Base-by-base conservation (phyloP, 164 flowering plant genomes). In the Aristolochia californica region DNA sequence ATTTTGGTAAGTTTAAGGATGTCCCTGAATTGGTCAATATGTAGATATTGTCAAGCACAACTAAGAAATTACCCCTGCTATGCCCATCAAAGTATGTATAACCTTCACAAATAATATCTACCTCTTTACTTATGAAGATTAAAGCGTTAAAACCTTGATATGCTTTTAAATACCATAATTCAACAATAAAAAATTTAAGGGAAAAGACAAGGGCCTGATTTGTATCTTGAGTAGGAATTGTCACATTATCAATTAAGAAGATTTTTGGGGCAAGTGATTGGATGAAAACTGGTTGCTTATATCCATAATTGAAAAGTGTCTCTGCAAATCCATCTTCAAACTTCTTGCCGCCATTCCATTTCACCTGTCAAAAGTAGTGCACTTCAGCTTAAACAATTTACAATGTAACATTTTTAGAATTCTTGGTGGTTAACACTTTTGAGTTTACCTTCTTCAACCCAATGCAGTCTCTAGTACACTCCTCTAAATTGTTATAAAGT, bases 191-290 rank as follows among this genome's bases (percentile, higher is more conserved):
- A 22, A 48, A 13, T 28, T 14, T 7, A 50, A 18, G 56, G 38
- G 45, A 12, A 26, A 56, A 63, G 58, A 52, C 52, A 64, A 28
- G 49, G 61, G 90, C 99, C 99, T 90, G 96, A 68, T 87, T 84
- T 48, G 97, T 90, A 69, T 90, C 99, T 62, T 85, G 83, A 43
- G 96, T 90, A 61, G 77, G 86, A 0, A 78, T 53, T 5, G 72
- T 77, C 16, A 79, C 64, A 57, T 88, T 91, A 73, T 85, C 96
- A 53, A 94, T 94, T 61, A 94, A 67, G 54, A 94, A 78, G 62
- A 94, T 72, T 65, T 90, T 90, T 58, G 97, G 96, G 49, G 99
- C 99, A 68, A 94, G 90, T 18, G 97, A 94, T 76, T 94, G 97
- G 75, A 94, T 83, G 66, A 93, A 87, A 54, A 67, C 78, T 8